Conservation (phyloP, 139 green algal genomes). For the Picochlorum sp. region DNA sequence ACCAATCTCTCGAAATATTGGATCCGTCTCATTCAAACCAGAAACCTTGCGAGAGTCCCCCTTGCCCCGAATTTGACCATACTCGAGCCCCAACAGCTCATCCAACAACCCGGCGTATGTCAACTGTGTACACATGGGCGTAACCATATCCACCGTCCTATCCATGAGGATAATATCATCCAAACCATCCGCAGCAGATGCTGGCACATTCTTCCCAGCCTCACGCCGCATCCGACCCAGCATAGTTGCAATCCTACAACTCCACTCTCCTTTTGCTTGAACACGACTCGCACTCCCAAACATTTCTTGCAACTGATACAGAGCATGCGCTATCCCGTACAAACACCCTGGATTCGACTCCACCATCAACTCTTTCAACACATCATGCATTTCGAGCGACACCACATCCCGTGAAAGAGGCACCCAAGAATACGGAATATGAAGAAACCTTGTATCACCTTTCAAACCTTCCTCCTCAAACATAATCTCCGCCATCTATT, state of each 20-base stretch:
- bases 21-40: conserved; percentile 44
- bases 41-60: conserved; percentile 18
- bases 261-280: conserved; percentile 66
- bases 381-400: conserved; percentile 63
- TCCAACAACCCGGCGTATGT: conserved; percentile 95
- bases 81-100: conserved; percentile 74
- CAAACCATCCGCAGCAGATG: conserved; percentile 19
- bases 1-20: conserved; percentile 52
- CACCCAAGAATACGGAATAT: conserved; percentile 70
- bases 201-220: conserved; percentile 26
- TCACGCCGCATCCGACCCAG: conserved; percentile 60
- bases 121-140: conserved; percentile 85
- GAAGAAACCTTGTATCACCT: conserved; percentile 52
- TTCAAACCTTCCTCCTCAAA: conserved; percentile 72
- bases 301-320: conserved; percentile 65
- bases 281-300: conserved; percentile 58
- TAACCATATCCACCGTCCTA: conserved; percentile 75
- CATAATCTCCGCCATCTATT: conserved; percentile 41
- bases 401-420: conserved; percentile 84
- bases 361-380: conserved; percentile 47
- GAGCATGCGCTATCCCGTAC: conserved; percentile 54
- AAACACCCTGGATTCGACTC: conserved; percentile 67
- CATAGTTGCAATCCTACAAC: conserved; percentile 60
- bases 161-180: conserved; percentile 70
- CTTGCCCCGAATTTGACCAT: conserved; percentile 18